These are phyloP conservation scores for Skeletonema menzelii DNA, from an alignment of 108 stramenopile species.

Conservation along the genomic window DNA sequence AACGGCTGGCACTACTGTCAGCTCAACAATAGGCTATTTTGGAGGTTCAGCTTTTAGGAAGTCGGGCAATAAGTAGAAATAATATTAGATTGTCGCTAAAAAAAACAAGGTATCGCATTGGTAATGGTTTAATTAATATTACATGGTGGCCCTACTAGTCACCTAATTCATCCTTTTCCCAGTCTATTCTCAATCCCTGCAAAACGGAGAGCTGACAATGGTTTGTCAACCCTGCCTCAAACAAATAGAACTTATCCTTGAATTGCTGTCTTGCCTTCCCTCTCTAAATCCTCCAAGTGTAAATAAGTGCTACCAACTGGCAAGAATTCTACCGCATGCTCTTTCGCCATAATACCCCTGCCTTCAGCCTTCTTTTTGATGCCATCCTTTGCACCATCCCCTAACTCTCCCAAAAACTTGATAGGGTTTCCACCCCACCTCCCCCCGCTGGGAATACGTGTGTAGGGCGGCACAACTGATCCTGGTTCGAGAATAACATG, in stretches of 20 bases:
- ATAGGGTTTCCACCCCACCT: slow-evolving; percentile 95
- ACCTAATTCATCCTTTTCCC: not conserved
- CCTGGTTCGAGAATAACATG: slow-evolving; percentile 88
- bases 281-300: slow-evolving; percentile 88
- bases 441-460: slow-evolving; percentile 85
- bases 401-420: slow-evolving; percentile 68
- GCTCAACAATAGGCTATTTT: slow-evolving; percentile 36
- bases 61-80: slow-evolving; percentile 20
- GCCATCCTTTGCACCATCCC: slow-evolving; percentile 68
- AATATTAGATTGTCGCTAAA: not conserved
- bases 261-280: slow-evolving; percentile 53
- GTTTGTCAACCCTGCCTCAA: not conserved
- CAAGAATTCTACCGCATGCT: slow-evolving; percentile 90
- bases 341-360: slow-evolving; percentile 68
- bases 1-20: slow-evolving; percentile 44
- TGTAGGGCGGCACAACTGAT: slow-evolving; percentile 86
- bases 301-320: slow-evolving; percentile 85
- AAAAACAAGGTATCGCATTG: not conserved
- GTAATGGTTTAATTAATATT: not conserved
- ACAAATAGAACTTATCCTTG: slow-evolving; percentile 31
- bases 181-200: not conserved
- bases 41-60: slow-evolving; percentile 37
- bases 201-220: not conserved
- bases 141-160: not conserved
- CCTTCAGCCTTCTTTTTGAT: slow-evolving; percentile 71